A percentile compares a stretch with the other conserved stretches of the same genome.
Conservation (phyloP, 306 rosid genomes). For the Inga laurina region DNA sequence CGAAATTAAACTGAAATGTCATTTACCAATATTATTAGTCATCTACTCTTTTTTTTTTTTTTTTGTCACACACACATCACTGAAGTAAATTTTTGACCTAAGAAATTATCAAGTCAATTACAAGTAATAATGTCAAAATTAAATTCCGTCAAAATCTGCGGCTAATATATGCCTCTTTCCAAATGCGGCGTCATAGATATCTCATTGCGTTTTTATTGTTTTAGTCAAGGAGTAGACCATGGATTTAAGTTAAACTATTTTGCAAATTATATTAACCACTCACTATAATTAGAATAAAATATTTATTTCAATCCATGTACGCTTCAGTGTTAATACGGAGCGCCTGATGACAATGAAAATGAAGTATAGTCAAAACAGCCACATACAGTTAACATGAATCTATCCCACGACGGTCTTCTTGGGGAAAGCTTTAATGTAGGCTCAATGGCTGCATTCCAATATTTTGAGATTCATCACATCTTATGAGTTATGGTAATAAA, state of each 20-base stretch:
- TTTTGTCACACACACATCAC: too few relatives aligned
- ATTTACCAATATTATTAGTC: too few relatives aligned
- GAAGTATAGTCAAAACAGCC: background rate
- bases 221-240: background rate
- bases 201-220: background rate
- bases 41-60: too few relatives aligned
- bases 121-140: background rate
- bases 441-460: background rate
- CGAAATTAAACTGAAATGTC: too few relatives aligned
- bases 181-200: background rate
- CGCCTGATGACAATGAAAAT: background rate
- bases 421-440: background rate
- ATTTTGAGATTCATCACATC: background rate
- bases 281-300: background rate
- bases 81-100: too few relatives aligned
- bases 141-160: background rate
- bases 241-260: background rate
- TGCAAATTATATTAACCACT: background rate
- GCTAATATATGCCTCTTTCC: background rate
- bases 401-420: background rate
- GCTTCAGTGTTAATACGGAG: background rate
- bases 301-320: background rate
- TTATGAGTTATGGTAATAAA: background rate
- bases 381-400: background rate
- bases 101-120: background rate